These are phyloP conservation scores for Neoscytalidium dimidiatum DNA, from an alignment of 2,329 filamentous ascomycete genomes.

Conservation along the genomic window DNA sequence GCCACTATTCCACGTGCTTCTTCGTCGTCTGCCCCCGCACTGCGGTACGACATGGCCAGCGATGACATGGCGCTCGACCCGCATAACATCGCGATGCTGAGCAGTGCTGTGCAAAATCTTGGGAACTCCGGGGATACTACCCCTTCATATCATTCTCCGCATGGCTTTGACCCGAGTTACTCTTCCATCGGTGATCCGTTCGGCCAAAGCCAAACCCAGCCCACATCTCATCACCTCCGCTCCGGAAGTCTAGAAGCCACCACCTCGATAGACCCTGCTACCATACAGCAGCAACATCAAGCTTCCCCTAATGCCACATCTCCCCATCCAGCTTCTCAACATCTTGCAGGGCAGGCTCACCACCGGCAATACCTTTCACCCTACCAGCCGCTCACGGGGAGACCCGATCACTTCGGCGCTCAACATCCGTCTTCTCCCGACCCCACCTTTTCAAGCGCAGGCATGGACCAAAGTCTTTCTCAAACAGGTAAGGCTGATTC, in stretches of 20 bases:
- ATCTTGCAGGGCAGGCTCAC: background rate
- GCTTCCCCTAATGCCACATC: background rate
- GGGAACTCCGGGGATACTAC: background rate
- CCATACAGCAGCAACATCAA: background rate
- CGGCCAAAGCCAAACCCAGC: background rate
- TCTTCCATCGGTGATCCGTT: background rate
- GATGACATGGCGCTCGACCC: conserved; percentile 7
- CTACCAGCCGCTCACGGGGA: background rate
- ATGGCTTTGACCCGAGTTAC: background rate
- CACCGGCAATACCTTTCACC: background rate
- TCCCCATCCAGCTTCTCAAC: background rate
- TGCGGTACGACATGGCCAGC: background rate
- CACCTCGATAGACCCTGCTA: conserved; percentile 2
- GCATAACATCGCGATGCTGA: conserved; percentile 10
- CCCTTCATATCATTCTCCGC: background rate
- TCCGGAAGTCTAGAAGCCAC: background rate
- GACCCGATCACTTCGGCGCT: background rate
- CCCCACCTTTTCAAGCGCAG: background rate
- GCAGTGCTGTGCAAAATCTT: conserved; percentile 7
- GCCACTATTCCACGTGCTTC: background rate
- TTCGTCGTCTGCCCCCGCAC: background rate
- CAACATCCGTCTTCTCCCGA: background rate
- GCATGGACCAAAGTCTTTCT: background rate
- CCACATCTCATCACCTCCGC: background rate
- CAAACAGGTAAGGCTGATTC: background rate